Evolutionary conservation across 2,329 filamentous ascomycete species (phyloP).

Genomic region (Paracamarosporium sp.): DNA sequence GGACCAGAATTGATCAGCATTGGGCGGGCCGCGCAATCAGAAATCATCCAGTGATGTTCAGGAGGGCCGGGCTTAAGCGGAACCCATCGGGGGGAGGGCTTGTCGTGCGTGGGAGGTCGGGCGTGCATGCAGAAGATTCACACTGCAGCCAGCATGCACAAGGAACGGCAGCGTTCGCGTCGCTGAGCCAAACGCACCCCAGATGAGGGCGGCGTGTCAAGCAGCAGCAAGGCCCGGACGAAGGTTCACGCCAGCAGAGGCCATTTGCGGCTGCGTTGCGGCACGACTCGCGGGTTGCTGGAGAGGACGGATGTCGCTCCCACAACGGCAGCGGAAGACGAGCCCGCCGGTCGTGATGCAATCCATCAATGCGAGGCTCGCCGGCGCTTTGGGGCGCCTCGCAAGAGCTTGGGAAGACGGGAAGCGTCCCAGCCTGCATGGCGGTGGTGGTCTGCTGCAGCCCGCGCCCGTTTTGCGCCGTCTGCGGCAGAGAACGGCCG

Average conservation of each 20-base stretch:
- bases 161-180: conserved; percentile 14
- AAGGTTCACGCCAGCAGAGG: conserved; percentile 7
- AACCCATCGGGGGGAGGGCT: conserved; percentile 27
- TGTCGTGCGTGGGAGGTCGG: conserved; percentile 22
- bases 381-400: too few relatives aligned
- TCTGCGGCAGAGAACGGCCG: conserved; percentile 1
- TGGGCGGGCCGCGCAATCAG: conserved; percentile 5
- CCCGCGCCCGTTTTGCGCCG: background rate
- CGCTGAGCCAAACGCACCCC: conserved; percentile 33
- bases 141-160: conserved; percentile 38
- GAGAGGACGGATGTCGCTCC: conserved; percentile 13
- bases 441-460: too few relatives aligned
- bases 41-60: conserved; percentile 11
- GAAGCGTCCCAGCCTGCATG: too few relatives aligned
- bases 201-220: conserved; percentile 27
- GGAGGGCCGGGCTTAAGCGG: conserved; percentile 12
- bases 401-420: too few relatives aligned
- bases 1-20: conserved; percentile 18
- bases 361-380: conserved; percentile 7
- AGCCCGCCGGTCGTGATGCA: conserved; percentile 11
- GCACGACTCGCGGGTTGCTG: conserved; percentile 31
- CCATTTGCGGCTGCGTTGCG: conserved; percentile 18
- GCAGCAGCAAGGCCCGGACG: conserved; percentile 13
- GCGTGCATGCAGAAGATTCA: conserved; percentile 26
- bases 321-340: background rate